Evolutionary conservation across 257 asterid genomes (phyloP), one percentile per base, ranked within the genome.

Genomic region (Solanum pimpinellifolium): DNA sequence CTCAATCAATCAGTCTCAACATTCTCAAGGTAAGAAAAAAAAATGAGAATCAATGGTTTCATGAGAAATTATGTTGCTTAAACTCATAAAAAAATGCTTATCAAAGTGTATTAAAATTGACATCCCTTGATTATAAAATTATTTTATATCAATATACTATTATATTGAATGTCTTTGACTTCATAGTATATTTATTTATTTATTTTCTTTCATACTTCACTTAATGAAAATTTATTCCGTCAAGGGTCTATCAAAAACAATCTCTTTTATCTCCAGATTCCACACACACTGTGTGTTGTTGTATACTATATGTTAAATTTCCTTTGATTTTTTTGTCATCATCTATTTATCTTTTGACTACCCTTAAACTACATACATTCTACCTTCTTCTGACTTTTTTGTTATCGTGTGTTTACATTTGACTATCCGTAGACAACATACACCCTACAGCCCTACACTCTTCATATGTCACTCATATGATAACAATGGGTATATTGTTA

Each of bases 21-120:
- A 88, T 96, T 84, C 98, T 96, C 91, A 96, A 96, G 96, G 98
- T 94, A 89, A 56, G 42, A 84, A 52, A 52, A 52, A 47, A 3
- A 49, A 25, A 21, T 37, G 56, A 11, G 23, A 1, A 12, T 7
- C 83, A 16, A 6, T 31, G 66, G 52, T 16, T 56, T 37, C 7
- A 29, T 62, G n/a, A 0, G 0, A 73, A 37, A 37, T 2, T 52
- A 6, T 18, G 23, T 52, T 52, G n/a, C 62, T 52, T 1, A 23
- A 52, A 49, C 13, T 47, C 7, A 47, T 47, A 29, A 29, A 29
- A 47, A 47, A 47, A 47, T 13, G 18, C 0, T 46, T 1, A 46
- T 5, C 6, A 46, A 46, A 44, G 49, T 46, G 6, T 46, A 12
- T 46, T 46, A 46, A 14, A 16, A 29, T 69, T 69, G 12, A 15